These are phyloP conservation scores for Lachancea mirantina DNA, from an alignment of 805 yeast species.

Conservation along the genomic window DNA sequence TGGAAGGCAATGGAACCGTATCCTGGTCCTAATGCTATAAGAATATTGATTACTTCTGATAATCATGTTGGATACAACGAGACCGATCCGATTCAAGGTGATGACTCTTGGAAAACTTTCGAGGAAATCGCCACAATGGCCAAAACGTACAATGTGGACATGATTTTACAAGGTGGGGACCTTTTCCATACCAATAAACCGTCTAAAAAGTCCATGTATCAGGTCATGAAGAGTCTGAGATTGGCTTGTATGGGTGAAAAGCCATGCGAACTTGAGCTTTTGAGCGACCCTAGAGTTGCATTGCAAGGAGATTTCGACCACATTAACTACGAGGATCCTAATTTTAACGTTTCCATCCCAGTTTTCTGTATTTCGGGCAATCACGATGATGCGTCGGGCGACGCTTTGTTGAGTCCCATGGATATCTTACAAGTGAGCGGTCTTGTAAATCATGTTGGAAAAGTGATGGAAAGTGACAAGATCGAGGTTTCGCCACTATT, in stretches of 20 bases:
- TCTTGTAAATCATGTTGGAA: conserved; percentile 82
- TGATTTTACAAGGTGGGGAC: conserved; percentile 90
- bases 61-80: conserved; percentile 95
- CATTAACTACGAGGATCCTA: conserved; percentile 86
- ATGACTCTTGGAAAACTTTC: conserved; percentile 83
- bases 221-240: conserved; percentile 68
- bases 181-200: conserved; percentile 89
- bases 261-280: conserved; percentile 76
- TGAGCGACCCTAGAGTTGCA: conserved; percentile 68
- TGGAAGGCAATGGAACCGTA: conserved; percentile 16
- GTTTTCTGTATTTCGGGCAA: conserved; percentile 91
- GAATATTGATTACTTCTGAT: conserved; percentile 82
- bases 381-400: conserved; percentile 95
- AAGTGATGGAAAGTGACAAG: conserved; percentile 65
- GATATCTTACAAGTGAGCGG: conserved; percentile 80
- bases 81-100: conserved; percentile 81
- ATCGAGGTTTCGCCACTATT: conserved; percentile 70
- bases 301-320: conserved; percentile 54
- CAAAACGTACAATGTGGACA: conserved; percentile 63
- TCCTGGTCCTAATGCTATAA: conserved; percentile 50
- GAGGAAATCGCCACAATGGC: conserved; percentile 77
- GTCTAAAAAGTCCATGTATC: conserved; percentile 74
- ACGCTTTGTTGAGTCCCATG: conserved; percentile 71
- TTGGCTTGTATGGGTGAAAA: conserved; percentile 72
- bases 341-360: conserved; percentile 81